Conservation (phyloP, 2,329 filamentous ascomycete genomes). For the Hypoxylon sp. region DNA sequence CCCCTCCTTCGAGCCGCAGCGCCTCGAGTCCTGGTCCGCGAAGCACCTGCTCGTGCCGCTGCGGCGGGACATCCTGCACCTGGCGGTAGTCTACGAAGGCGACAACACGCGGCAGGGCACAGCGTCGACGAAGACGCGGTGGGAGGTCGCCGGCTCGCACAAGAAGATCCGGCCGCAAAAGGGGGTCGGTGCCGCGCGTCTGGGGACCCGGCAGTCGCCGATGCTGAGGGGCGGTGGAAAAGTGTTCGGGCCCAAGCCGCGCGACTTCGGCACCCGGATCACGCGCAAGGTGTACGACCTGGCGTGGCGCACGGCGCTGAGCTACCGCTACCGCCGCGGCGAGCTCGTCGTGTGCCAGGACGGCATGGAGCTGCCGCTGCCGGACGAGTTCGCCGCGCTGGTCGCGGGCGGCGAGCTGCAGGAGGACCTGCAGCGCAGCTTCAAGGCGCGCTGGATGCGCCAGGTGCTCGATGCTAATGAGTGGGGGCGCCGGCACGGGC, state of each 20-base stretch:
- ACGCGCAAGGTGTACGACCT: slow-evolving; percentile 94
- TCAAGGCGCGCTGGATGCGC: slow-evolving; percentile 73
- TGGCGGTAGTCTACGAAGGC: slow-evolving; percentile 92
- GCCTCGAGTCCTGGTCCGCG: slow-evolving; percentile 82
- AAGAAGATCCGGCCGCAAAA: slow-evolving; percentile 90
- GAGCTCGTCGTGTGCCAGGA: slow-evolving; percentile 90
- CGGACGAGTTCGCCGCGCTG: slow-evolving; percentile 64
- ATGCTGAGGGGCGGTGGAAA: slow-evolving; percentile 89
- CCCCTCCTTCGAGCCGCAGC: slow-evolving; percentile 86
- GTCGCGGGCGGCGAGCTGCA: slow-evolving; percentile 57
- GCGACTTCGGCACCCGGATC: slow-evolving; percentile 88
- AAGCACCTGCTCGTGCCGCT: slow-evolving; percentile 90
- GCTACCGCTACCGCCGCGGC: slow-evolving; percentile 88
- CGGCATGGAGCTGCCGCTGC: slow-evolving; percentile 76
- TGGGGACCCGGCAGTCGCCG: slow-evolving; percentile 85
- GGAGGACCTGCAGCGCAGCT: slow-evolving; percentile 67
- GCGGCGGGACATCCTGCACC: slow-evolving; percentile 91
- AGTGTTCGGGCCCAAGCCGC: slow-evolving; percentile 87
- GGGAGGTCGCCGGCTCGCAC: slow-evolving; percentile 86
- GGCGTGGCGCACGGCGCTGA: slow-evolving; percentile 94
- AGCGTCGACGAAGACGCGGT: slow-evolving; percentile 84
- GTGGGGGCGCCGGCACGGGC: slow-evolving; percentile 76
- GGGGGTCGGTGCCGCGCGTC: slow-evolving; percentile 83
- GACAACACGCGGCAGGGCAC: slow-evolving; percentile 90
- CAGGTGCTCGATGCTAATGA: slow-evolving; percentile 79